phyloP scores from a whole-genome alignment of 108 stramenopile species.

The Fragilaria radians region DNA sequence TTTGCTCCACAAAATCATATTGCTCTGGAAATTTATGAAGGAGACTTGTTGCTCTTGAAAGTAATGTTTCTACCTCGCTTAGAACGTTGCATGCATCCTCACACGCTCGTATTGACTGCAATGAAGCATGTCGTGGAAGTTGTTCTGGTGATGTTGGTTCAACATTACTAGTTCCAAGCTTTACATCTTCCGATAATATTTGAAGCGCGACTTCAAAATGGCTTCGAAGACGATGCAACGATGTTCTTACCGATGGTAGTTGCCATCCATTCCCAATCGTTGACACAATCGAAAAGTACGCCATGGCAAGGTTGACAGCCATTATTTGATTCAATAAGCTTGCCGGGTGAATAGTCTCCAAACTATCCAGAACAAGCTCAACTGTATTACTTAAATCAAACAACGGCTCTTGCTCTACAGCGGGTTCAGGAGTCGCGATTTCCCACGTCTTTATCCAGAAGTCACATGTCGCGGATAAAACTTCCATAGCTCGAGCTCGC shows the following conservation, averaged over 20 bases:
- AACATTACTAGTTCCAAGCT: conserved; percentile 5
- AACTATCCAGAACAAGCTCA: conserved; percentile 69
- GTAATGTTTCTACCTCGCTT: conserved; percentile 56
- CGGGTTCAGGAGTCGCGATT: conserved; percentile 50
- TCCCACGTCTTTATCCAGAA: conserved; percentile 84
- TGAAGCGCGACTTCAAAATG: conserved; percentile 50
- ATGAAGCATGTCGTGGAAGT: conserved; percentile 4
- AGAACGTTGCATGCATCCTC: conserved; percentile 70
- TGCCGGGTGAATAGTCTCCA: conserved; percentile 83
- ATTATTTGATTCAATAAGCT: conserved; percentile 69
- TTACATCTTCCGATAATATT: conserved; percentile 54
- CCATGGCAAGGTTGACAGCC: conserved; percentile 64
- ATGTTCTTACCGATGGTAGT: conserved; percentile 31
- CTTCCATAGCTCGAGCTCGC: conserved; percentile 54
- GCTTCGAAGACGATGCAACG: conserved; percentile 33
- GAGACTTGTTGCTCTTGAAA: conserved; percentile 60
- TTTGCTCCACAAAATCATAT: conserved; percentile 48
- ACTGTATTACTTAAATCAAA: conserved; percentile 67
- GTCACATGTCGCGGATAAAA: conserved; percentile 53
- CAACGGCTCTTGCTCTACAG: conserved; percentile 68
- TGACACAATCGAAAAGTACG: conserved; percentile 55
- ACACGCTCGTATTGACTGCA: conserved; percentile 54
- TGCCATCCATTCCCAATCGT: conserved; percentile 45
- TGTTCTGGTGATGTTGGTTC: not conserved
- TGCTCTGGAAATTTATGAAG: conserved; percentile 60